Base-by-base conservation (phyloP, 805 yeast species). In the Schwanniomyces vanrijiae region DNA sequence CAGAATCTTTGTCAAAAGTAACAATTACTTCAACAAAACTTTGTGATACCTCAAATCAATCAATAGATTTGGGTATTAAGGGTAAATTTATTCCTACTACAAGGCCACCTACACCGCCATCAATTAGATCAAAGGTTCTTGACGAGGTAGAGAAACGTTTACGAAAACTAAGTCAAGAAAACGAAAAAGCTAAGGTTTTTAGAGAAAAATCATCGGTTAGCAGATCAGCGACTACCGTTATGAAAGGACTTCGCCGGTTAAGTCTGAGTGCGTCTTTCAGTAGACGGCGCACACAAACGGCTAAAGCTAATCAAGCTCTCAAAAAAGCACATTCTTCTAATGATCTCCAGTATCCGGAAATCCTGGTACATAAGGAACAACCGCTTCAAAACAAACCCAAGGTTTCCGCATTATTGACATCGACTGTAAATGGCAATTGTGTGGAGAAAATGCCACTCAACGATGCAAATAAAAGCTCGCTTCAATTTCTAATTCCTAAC, bases 21-120 rank as follows among this genome's bases (percentile, higher is more conserved):
- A 10, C 41, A 5, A 19, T 38, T 24, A 22, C 21, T 2, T 38
- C 41, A 18, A 22, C 29, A 5, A 24, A 38, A 19, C 24, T 38
- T 19, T 19, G 29, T 13, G 24, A 38, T 19, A 19, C 29, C 13
- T 38, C 41, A 1, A 22, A 38, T 22, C 29, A 14, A 38, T 38
- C 41, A 2, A 14, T 38, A 9, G 13, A 14, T 24, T 19, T 37
- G 13, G 13, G 13, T 2, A 5, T 11, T 24, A 14, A 22, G n/a
- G 34, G 34, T 2, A 11, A 16, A 5, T 45, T 16, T 25, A 40
- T 40, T 19, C 47, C 47, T 8, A 39, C 43, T 5, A 8, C 37
- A 22, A 45, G 33, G 24, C 31, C 47, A 16, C 47, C 47, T 8
- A 16, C 31, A 14, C 40, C 44, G 5, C 47, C 47, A 18, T 7